Percentiles rank a stretch among this genome's conserved stretches.
phyloP scores from a whole-genome alignment of 192 early-diverging fungal genomes.

The Entomortierella parvispora region DNA sequence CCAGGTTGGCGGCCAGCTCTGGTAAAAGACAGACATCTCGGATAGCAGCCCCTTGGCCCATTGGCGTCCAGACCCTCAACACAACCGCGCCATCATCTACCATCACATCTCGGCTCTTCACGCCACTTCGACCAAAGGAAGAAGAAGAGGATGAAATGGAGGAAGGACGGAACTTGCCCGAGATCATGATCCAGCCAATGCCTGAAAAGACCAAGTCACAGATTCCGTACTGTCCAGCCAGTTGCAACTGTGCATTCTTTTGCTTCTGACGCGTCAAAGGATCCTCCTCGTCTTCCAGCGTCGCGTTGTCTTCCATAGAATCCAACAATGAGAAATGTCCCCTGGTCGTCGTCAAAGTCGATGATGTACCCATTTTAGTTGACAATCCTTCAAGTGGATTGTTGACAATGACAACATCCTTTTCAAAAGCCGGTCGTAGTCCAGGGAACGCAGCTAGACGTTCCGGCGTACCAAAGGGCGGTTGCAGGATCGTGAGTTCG shows the following conservation, averaged over 20 bases:
- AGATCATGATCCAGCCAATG: constrained; percentile 49
- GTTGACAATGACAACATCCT: constrained; percentile 32
- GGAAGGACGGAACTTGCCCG: constrained; percentile 27
- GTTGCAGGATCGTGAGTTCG: constrained; percentile 32
- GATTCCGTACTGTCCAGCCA: constrained; percentile 33
- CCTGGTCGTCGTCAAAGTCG: background rate
- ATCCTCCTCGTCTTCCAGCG: background rate
- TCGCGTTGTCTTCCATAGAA: background rate
- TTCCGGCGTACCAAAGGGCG: constrained; percentile 37
- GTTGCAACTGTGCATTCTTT: constrained; percentile 8
- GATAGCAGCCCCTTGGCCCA: constrained; percentile 24
- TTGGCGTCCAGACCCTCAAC: constrained; percentile 37
- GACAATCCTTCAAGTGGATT: background rate
- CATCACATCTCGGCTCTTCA: too few species aligned
- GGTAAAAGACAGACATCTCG: constrained; percentile 30
- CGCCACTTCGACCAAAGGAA: too few species aligned
- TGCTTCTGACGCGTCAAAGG: constrained; percentile 9
- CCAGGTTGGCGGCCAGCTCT: constrained; percentile 27
- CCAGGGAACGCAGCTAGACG: constrained; percentile 34
- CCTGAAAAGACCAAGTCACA: constrained; percentile 49
- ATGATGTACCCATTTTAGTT: background rate
- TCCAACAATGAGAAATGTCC: background rate
- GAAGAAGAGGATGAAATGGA: too few species aligned
- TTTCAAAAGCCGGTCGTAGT: constrained; percentile 4
- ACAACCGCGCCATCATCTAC: constrained; percentile 19